Evolutionary conservation across 768 basidiomycete species (phyloP), one percentile per base, ranked within the genome.

Genomic region (Tremella fuciformis): DNA sequence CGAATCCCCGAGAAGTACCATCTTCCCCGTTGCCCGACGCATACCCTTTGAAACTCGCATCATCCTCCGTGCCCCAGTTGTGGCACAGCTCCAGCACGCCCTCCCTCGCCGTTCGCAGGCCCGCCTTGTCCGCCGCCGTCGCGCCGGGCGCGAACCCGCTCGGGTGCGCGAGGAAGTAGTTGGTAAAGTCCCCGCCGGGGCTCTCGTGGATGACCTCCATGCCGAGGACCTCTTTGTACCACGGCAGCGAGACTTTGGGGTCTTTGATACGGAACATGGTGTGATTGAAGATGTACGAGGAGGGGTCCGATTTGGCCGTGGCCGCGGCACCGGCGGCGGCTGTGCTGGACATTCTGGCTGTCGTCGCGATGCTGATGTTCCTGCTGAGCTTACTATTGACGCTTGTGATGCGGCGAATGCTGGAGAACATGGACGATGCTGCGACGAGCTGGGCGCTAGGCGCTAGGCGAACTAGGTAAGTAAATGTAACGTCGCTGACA

Each of bases 11-110:
- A 22, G 42, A 46, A 55, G 81, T 81, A 25, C 86, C 85, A 3
- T 88, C 87, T 3, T 93, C 91, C 2, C 83, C 74, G 78, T 99
- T 99, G 0, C 94, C 94, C 68, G 77, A 87, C 9, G 85, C 82
- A 75, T 96, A 97, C 37, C 90, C 92, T 66, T 84, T 75, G 81
- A 92, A 92, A 62, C 77, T 78, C 52, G 84, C 67, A 73, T 93
- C 87, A 55, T 78, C 80, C 79, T 98, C 94, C 57, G 69, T 74
- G 13, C 69, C 71, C 46, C 63, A 65, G 41, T 69, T 75, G 49
- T 65, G 65, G 48, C 73, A 75, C 8, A 76, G 60, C 58, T 76
- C 75, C 15, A 76, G 63, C 18, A 77, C 62, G 84, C 89, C 90
- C 82, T 91, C 86, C 50, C 89, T 84, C 48, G 80, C 68, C 46